phyloP scores from a whole-genome alignment of 1,284 basidiomycete genomes.

The Boletus nobilissimus region DNA sequence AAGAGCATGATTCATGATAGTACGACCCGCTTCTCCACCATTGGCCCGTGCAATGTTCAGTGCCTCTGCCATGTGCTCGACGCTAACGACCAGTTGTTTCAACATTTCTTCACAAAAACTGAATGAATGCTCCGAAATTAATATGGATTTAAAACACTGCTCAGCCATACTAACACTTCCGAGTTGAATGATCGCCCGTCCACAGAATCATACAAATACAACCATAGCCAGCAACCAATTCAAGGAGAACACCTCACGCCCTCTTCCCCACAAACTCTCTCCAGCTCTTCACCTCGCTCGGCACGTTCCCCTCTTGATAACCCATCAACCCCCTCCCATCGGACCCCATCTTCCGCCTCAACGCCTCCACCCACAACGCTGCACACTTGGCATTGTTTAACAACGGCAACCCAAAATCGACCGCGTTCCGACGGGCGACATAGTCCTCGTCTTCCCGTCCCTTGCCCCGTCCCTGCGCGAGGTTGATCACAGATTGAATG shows the following conservation, averaged over 20 bases:
- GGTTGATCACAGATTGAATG: conserved; percentile 95
- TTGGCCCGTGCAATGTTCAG: too few relatives aligned
- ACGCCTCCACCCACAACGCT: conserved; percentile 89
- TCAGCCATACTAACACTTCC: background rate
- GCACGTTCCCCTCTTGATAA: conserved; percentile 91
- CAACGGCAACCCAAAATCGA: conserved; percentile 90
- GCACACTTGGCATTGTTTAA: conserved; percentile 94
- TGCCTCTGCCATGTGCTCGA: too few relatives aligned
- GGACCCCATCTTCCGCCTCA: conserved; percentile 86
- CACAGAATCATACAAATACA: background rate
- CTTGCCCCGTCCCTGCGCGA: conserved; percentile 84
- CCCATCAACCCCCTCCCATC: conserved; percentile 83
- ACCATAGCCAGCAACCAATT: background rate
- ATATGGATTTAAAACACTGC: too few relatives aligned
- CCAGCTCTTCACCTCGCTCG: conserved; percentile 94
- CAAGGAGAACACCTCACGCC: conserved; percentile 51
- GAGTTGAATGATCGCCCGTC: too few relatives aligned
- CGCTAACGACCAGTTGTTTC: too few relatives aligned
- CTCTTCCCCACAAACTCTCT: conserved; percentile 83
- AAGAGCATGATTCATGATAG: too few relatives aligned
- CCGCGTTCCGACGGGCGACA: conserved; percentile 90
- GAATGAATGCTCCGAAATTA: background rate
- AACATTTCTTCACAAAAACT: too few relatives aligned
- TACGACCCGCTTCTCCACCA: too few relatives aligned
- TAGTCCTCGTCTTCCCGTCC: conserved; percentile 94